These are phyloP conservation scores for Umbelopsis vinacea DNA, from an alignment of 192 early-diverging fungal genomes.

Conservation along the genomic window DNA sequence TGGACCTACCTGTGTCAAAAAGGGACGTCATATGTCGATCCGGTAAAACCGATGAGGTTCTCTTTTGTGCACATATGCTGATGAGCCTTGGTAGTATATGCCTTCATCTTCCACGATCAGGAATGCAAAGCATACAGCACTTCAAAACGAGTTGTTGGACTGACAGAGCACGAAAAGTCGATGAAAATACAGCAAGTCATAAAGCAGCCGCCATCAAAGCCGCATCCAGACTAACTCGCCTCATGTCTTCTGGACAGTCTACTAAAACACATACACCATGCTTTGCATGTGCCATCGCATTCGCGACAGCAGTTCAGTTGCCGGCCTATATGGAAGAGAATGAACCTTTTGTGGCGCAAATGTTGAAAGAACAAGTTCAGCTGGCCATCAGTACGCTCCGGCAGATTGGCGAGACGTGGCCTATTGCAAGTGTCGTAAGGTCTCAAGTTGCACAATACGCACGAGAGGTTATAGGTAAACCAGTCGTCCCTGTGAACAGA, in stretches of 20 bases:
- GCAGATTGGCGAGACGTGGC: not conserved
- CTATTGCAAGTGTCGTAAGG: slow-evolving; percentile 2
- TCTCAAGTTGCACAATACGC: not conserved
- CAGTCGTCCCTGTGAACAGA: not conserved
- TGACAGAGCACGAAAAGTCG: not conserved
- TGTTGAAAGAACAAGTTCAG: slow-evolving; percentile 1
- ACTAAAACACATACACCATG: not conserved
- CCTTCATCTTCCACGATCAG: slow-evolving; percentile 1
- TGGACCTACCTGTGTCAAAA: not conserved
- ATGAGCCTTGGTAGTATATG: not conserved
- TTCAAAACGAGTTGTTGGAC: slow-evolving; percentile 7
- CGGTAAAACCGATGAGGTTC: slow-evolving; percentile 2
- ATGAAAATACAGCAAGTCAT: slow-evolving; percentile 1
- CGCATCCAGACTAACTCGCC: not conserved
- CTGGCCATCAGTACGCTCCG: not conserved
- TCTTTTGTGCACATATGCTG: slow-evolving; percentile 6
- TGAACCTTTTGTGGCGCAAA: not conserved
- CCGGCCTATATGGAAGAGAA: not conserved
- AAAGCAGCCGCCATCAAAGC: slow-evolving; percentile 13
- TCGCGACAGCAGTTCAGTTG: not conserved
- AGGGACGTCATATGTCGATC: not conserved
- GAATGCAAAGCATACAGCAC: not conserved
- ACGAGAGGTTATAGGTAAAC: not conserved
- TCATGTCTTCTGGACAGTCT: not conserved
- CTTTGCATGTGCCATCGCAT: not conserved